Conservation (phyloP, 441 rosid genomes). For the Metrosideros polymorpha region DNA sequence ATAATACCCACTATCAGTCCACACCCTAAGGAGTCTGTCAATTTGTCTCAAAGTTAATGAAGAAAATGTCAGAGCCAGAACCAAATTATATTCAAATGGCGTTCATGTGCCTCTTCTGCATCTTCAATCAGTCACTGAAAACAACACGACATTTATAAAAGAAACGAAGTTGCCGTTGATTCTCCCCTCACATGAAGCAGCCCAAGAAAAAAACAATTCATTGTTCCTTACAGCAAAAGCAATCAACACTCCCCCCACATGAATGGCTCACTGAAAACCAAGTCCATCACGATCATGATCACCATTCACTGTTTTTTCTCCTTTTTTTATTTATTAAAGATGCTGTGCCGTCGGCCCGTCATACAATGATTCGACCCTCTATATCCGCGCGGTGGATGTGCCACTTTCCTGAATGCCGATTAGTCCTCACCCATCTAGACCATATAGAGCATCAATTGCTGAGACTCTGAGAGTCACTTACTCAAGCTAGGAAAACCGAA, state of each 20-base stretch:
- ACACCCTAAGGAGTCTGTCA: neutral
- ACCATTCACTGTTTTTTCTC: neutral
- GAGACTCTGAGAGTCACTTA: neutral
- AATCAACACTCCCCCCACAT: constrained; percentile 24
- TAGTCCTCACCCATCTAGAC: neutral
- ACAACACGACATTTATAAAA: neutral
- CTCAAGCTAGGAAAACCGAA: neutral
- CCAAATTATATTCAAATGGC: constrained; percentile 7
- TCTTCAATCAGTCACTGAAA: constrained; percentile 14
- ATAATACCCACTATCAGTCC: neutral
- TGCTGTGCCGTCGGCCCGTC: neutral
- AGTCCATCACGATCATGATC: neutral
- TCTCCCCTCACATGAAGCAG: constrained; percentile 39
- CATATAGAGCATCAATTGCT: neutral
- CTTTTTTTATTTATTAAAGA: neutral
- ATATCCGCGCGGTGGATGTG: neutral
- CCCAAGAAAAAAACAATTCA: neutral
- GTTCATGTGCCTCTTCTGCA: constrained; percentile 22
- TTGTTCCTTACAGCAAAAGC: constrained; percentile 12
- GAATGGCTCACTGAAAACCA: neutral
- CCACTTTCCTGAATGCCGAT: neutral
- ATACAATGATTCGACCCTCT: neutral
- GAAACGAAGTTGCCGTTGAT: constrained; percentile 22
- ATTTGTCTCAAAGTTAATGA: neutral
- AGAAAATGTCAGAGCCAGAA: neutral